These are phyloP conservation scores for Alternaria tenuissima DNA, from an alignment of 2,329 filamentous ascomycete genomes.

Conservation along the genomic window DNA sequence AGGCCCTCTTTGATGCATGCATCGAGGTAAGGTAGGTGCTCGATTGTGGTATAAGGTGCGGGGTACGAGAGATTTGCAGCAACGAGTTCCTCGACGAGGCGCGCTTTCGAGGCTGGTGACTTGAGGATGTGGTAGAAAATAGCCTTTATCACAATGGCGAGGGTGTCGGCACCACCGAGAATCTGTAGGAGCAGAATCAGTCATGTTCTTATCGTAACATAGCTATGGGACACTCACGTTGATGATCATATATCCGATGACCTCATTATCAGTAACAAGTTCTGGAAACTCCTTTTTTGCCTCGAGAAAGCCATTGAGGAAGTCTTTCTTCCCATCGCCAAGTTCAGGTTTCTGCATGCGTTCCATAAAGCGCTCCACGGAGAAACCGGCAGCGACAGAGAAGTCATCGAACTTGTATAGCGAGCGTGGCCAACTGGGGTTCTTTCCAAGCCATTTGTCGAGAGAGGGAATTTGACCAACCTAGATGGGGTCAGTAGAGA, in stretches of 20 bases:
- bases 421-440: slow-evolving; percentile 27
- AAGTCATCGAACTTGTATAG: slow-evolving; percentile 35
- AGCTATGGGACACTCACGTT: slow-evolving; percentile 28
- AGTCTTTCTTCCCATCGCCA: slow-evolving; percentile 31
- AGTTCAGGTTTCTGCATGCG: slow-evolving; percentile 27
- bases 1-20: slow-evolving; percentile 59
- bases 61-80: slow-evolving; percentile 26
- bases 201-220: neutral
- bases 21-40: slow-evolving; percentile 54
- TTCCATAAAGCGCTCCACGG: slow-evolving; percentile 30
- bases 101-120: slow-evolving; percentile 27
- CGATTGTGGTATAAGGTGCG: slow-evolving; percentile 26
- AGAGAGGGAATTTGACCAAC: slow-evolving; percentile 43
- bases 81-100: slow-evolving; percentile 36
- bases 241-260: slow-evolving; percentile 45
- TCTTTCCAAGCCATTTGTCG: slow-evolving; percentile 36
- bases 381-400: slow-evolving; percentile 30
- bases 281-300: slow-evolving; percentile 26
- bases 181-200: slow-evolving; percentile 19
- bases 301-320: slow-evolving; percentile 32
- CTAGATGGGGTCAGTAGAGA: slow-evolving; percentile 14
- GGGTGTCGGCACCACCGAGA: slow-evolving; percentile 44
- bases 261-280: slow-evolving; percentile 39
- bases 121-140: slow-evolving; percentile 39
- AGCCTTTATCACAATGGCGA: slow-evolving; percentile 36